Evolutionary conservation across 495 filamentous ascomycete species (phyloP).

Genomic region (Delitschia confertaspora): DNA sequence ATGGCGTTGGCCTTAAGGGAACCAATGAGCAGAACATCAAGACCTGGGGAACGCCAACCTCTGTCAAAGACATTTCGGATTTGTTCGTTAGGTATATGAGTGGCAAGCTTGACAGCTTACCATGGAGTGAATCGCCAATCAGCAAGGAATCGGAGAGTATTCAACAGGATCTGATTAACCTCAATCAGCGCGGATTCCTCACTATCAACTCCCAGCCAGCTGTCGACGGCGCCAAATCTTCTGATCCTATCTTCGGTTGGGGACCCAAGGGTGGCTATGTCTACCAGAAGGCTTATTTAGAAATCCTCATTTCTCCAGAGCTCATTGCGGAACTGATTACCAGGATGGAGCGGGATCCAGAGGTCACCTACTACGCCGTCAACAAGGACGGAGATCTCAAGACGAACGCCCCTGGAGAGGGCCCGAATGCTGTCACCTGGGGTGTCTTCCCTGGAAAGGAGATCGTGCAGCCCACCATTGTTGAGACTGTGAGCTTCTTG

Average conservation of each 20-base stretch:
- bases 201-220: constrained; percentile 98
- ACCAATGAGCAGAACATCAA: constrained; percentile 95
- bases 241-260: constrained; percentile 83
- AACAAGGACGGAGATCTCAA: constrained; percentile 68
- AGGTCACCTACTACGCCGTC: constrained; percentile 89
- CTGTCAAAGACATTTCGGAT: constrained; percentile 66
- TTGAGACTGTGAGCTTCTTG: constrained; percentile 93
- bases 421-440: constrained; percentile 96
- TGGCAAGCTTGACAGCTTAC: constrained; percentile 69
- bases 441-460: constrained; percentile 98
- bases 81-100: constrained; percentile 78
- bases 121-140: constrained; percentile 90
- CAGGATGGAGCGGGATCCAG: constrained; percentile 66
- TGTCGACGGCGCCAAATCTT: constrained; percentile 84
- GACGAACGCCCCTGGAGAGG: constrained; percentile 76
- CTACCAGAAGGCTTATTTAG: constrained; percentile 96
- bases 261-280: constrained; percentile 92
- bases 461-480: constrained; percentile 98
- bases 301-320: constrained; percentile 74
- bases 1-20: constrained; percentile 91
- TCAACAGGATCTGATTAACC: constrained; percentile 60
- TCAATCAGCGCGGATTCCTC: constrained; percentile 80
- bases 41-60: constrained; percentile 82
- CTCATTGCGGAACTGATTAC: constrained; percentile 68
- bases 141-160: constrained; percentile 71